Evolutionary conservation across 1,284 basidiomycete genomes (phyloP).

Genomic region (Naganishia sp.): DNA sequence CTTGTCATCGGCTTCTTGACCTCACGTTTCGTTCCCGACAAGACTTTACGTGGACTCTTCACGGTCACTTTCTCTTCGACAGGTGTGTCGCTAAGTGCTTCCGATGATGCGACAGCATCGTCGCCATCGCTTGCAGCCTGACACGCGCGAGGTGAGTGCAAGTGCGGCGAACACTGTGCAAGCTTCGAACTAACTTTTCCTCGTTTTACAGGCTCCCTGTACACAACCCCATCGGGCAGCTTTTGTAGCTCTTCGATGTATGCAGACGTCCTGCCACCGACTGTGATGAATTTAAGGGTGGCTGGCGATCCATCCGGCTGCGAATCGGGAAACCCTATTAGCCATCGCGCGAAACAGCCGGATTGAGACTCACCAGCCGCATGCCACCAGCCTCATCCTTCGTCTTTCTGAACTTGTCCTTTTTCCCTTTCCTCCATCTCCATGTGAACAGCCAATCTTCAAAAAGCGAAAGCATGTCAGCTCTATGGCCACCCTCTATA

Average conservation of each 20-base stretch:
- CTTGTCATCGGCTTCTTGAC: neutral
- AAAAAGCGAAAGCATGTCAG: no score
- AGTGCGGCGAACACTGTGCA: neutral
- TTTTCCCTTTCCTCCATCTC: constrained; percentile 71
- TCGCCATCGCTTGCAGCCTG: constrained; percentile 1
- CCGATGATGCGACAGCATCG: neutral
- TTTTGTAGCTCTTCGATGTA: constrained; percentile 69
- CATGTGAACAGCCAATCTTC: constrained; percentile 52
- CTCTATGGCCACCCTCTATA: no score
- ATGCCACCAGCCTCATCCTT: constrained; percentile 30
- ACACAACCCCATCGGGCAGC: constrained; percentile 50
- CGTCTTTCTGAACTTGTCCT: constrained; percentile 50
- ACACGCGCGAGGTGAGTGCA: neutral
- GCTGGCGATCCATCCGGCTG: constrained; percentile 71
- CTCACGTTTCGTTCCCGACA: neutral
- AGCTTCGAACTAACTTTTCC: neutral
- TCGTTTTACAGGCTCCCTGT: constrained; percentile 37
- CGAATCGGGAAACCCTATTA: no score
- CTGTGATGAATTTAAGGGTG: constrained; percentile 73
- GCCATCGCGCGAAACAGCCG: no score
- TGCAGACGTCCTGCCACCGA: constrained; percentile 78
- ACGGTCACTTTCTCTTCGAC: neutral
- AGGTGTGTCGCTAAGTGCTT: neutral
- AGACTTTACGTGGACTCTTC: neutral
- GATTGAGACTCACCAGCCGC: constrained; percentile 27